Evolutionary conservation across 2,329 filamentous ascomycete species (phyloP), one percentile per base, ranked within the genome.

Genomic region (Aspergillus ibericus): DNA sequence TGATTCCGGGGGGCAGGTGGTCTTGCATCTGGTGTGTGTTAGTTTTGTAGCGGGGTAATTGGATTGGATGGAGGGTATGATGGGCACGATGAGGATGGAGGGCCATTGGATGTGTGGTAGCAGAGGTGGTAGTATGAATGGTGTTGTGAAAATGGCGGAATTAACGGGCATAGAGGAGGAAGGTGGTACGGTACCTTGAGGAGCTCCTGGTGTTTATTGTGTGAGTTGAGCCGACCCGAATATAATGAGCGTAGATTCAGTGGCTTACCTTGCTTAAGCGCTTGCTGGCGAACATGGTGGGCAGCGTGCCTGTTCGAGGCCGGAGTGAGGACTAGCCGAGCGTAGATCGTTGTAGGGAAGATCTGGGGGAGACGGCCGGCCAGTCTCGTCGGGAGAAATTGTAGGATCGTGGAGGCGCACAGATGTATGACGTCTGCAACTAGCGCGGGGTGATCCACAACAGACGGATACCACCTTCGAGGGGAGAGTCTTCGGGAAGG

Each of bases 1-100:
- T 82, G 75, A 99, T 96, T 61, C 86, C 86, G 0, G 84, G 85
- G 3, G 86, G 84, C 5, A 86, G 78, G 65, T 82, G 80, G 48
- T 80, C 79, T 69, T 86, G 79, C 71, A 87, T 80, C 82, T 86
- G 22, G 15, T 13, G 7, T 15, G n/a, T 34, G 32, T 36, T 9
- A 20, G 18, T 20, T 16, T 38, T 42, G 22, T 25, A 36, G 20
- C n/a, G 13, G 20, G n/a, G n/a, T n/a, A n/a, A n/a, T n/a, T n/a
- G n/a, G n/a, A n/a, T n/a, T n/a, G n/a, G 15, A 20, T 1, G 18
- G 16, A 1, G 15, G 27, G 34, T 7, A 5, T 32, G 18, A 9
- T 18, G 7, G 29, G 29, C 4, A 9, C 10, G 8, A 32, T 32
- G 29, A 32, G 29, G 29, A 10, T 32, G 9, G 8, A 32, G 8